Base-by-base conservation (phyloP, 1,139 yeast species). In the Nakaseomyces bracarensis region DNA sequence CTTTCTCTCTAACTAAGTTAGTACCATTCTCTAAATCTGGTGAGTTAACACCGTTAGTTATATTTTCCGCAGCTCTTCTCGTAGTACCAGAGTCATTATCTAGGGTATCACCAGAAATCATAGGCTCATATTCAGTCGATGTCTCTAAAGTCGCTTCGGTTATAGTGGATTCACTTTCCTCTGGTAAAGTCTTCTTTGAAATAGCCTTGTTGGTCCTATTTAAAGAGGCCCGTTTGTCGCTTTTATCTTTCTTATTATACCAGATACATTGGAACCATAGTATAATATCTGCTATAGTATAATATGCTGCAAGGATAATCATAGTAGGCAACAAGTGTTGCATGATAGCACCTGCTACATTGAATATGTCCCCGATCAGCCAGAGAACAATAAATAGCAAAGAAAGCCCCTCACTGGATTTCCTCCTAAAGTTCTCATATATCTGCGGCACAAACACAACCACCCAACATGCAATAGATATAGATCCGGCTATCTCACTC, bases 401-500 rank as follows among this genome's bases (percentile, higher is more conserved):
- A 5, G 95, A 85, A 25, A 89, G 70, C 1, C 97, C 96, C 47
- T 87, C 96, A 2, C 93, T 77, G 26, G 87, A 77, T 60, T 83
- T 79, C 57, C 96, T 69, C 47, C 73, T 72, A 60, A 84, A 87
- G 58, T 89, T 89, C 60, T 91, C 96, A 62, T 86, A 89, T 37
- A 91, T 82, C 61, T 91, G 98, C 11, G 98, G 98, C 30, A 95
- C 94, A 69, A 91, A 91, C 19, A 91, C 97, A 42, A 91, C 87
- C 49, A 91, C 82, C 98, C 98, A 91, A 62, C 97, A 91, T 14
- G 96, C 95, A 35, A 91, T 75, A 14, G 97, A 89, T 38, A 91
- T 85, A 20, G 95, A 82, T 16, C 96, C 96, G 18, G 91, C 76
- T 47, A 86, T 82, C 5, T 95, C 95, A 58, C 93, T 81, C 31